phyloP scores from a whole-genome alignment of 2,329 filamentous ascomycete species.

The Fusarium sp. region DNA sequence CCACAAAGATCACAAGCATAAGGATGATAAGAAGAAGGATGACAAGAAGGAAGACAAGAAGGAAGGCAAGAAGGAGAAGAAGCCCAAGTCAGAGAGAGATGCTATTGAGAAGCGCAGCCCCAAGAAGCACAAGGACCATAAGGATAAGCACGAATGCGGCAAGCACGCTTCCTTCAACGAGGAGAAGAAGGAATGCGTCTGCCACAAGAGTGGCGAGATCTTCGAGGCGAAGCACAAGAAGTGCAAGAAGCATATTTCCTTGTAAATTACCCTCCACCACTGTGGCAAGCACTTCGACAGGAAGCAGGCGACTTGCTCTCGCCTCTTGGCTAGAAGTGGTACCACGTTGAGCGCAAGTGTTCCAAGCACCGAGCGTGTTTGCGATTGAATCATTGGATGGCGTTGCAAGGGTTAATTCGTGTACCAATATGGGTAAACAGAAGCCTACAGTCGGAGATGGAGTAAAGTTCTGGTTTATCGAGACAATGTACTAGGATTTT shows the following conservation, averaged over 20 bases:
- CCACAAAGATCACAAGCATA: background rate
- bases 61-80: background rate
- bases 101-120: background rate
- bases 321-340: too few species aligned
- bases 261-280: slow-evolving; percentile 17
- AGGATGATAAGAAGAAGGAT: background rate
- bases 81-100: background rate
- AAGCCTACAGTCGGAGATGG: too few species aligned
- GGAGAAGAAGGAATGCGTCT: background rate
- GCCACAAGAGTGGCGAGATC: background rate
- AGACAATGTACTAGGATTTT: too few species aligned
- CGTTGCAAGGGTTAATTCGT: background rate
- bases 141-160: background rate
- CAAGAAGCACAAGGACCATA: background rate
- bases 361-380: background rate
- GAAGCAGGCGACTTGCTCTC: too few species aligned
- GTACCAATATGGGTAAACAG: background rate
- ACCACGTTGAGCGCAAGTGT: slow-evolving; percentile 26
- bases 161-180: background rate
- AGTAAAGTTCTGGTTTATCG: background rate
- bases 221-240: background rate
- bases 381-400: background rate
- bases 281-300: slow-evolving; percentile 23
- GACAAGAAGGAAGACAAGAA: background rate
- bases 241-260: background rate